Evolutionary conservation across 148 eudicot genomes (phyloP).

Genomic region (Rhododendron kiyosumense): DNA sequence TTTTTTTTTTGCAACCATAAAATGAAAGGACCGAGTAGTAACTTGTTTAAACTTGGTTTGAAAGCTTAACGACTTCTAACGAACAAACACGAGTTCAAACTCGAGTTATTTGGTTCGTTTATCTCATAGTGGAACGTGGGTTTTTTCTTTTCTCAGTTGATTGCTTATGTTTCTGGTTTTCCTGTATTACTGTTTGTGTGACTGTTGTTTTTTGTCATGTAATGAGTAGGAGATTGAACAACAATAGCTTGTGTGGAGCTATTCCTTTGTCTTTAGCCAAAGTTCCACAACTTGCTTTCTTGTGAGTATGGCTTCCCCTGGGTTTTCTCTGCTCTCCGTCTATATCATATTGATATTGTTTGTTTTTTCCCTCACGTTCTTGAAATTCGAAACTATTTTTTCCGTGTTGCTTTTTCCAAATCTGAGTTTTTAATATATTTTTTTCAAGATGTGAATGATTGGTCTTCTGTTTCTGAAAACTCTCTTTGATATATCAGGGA

Average conservation of each 20-base stretch:
- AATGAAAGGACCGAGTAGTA: not conserved
- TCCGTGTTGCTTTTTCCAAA: not conserved
- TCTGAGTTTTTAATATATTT: not conserved
- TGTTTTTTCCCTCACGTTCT: not conserved
- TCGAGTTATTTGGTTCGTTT: not conserved
- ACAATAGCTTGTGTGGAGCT: slow-evolving; percentile 75
- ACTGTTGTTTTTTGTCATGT: slow-evolving; percentile 31
- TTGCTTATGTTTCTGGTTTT: slow-evolving; percentile 12
- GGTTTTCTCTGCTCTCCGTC: not conserved
- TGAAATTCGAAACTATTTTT: slow-evolving; percentile 4
- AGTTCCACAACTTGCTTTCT: slow-evolving; percentile 78
- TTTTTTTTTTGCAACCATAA: not conserved
- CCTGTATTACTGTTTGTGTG: slow-evolving; percentile 18
- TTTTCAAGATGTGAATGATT: slow-evolving; percentile 6
- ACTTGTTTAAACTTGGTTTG: too few species aligned
- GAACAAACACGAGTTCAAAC: not conserved
- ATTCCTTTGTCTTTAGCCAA: slow-evolving; percentile 68
- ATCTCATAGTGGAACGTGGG: not conserved
- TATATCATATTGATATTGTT: slow-evolving; percentile 14
- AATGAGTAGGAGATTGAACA: slow-evolving; percentile 78
- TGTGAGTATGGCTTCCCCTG: slow-evolving; percentile 54
- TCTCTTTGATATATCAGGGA: slow-evolving; percentile 49
- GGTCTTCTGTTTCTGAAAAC: slow-evolving; percentile 14
- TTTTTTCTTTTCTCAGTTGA: slow-evolving; percentile 7
- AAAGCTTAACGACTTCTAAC: too few species aligned